These are phyloP conservation scores for Scolecobasidium constrictum DNA, from an alignment of 2,329 filamentous ascomycete species.

Conservation along the genomic window DNA sequence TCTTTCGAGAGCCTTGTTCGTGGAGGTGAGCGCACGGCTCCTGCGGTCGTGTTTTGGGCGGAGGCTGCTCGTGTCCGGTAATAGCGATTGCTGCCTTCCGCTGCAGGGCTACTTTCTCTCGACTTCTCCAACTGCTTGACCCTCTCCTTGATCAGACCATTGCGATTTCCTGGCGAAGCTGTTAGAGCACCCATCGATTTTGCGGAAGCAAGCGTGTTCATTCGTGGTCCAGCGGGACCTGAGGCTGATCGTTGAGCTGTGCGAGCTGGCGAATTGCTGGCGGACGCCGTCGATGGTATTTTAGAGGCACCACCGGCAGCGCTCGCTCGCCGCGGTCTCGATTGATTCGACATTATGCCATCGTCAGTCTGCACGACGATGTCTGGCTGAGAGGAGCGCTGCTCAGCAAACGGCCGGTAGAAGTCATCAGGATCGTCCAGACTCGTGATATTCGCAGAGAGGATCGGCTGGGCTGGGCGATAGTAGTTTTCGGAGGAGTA, in stretches of 20 bases:
- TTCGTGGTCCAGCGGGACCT: neutral
- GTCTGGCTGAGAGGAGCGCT: slow-evolving; percentile 17
- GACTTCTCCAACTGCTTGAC: slow-evolving; percentile 9
- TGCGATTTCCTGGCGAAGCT: neutral
- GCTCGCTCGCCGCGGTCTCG: slow-evolving; percentile 4
- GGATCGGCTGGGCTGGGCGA: neutral
- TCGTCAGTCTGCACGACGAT: slow-evolving; percentile 9
- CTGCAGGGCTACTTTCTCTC: slow-evolving; percentile 3
- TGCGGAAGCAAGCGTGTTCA: neutral
- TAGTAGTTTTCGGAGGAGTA: neutral
- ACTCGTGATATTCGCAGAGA: slow-evolving; percentile 4
- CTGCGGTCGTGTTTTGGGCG: neutral
- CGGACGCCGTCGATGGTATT: slow-evolving; percentile 2
- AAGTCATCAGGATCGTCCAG: slow-evolving; percentile 12
- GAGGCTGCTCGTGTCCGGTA: neutral
- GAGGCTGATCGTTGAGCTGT: slow-evolving; percentile 5
- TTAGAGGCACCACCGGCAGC: slow-evolving; percentile 2
- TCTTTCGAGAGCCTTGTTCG: neutral
- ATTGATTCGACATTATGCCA: slow-evolving; percentile 6
- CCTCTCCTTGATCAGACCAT: slow-evolving; percentile 8
- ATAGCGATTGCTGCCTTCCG: neutral
- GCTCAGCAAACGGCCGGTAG: slow-evolving; percentile 12
- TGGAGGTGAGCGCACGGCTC: neutral
- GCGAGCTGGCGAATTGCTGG: slow-evolving; percentile 2
- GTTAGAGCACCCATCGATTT: slow-evolving; percentile 7